Base-by-base conservation (phyloP, 768 basidiomycete species). In the Psilocybe sp. region DNA sequence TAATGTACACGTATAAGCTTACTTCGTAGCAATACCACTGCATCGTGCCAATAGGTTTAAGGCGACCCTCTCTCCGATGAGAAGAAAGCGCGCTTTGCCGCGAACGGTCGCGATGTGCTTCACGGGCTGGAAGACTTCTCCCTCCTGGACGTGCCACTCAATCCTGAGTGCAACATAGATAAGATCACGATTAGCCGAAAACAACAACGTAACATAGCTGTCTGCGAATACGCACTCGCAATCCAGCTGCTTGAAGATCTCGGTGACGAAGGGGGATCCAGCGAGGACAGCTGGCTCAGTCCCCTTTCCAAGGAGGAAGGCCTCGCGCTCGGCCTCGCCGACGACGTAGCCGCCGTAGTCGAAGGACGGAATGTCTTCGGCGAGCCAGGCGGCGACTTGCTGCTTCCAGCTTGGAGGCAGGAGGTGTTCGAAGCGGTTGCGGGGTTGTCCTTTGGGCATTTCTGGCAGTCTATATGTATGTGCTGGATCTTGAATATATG, bases 261-360 rank as follows among this genome's bases (percentile, higher is more conserved):
- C 92, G 33, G 89, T 87, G 61, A 98, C 91, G 70, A 99, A 98
- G 0, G 96, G 97, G 8, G 86, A 89, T 45, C 97, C 97, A 10
- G 97, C 97, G 7, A 99, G 79, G 20, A 98, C 86, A 18, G 82
- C 82, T 14, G 78, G 58, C 49, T 82, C 77, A 45, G 83, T 81
- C 51, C 92, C 92, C 72, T 99, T 98, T 43, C 94, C 96, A 58
- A 92, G 78, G 14, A 98, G 79, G 63, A 85, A 87, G 6, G 97
- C 97, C 64, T 89, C 85, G 37, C 92, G 84, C 34, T 80, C 71
- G 6, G 80, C 87, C 63, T 98, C 95, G 12, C 96, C 96, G 8
- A 99, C 96, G 42, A 98, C 92, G 62, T 89, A 96, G 2, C 96
- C 96, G 35, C 89, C 95, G 56, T 92, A 97, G 68, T 99, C 96